Percentiles rank a stretch among this genome's conserved stretches.
Evolutionary conservation across 2,329 filamentous ascomycete genomes (phyloP).

Genomic region (Hypoxylon sp.): DNA sequence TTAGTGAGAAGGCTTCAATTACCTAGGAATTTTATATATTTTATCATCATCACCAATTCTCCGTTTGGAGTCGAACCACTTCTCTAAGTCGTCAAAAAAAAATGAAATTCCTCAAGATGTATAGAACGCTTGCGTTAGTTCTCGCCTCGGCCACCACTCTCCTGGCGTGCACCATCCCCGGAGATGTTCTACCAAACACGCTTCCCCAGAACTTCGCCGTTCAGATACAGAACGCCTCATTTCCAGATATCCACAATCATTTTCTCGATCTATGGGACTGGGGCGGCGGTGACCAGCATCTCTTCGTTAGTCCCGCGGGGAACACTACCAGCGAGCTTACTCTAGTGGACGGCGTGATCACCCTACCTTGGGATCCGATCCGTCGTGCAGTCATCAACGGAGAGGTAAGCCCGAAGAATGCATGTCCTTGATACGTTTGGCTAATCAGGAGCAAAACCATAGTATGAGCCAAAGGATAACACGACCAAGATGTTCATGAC

Average conservation of each 20-base stretch:
- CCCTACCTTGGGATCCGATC: conserved; percentile 49
- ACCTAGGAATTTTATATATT: too few relatives aligned
- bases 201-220: conserved; percentile 56
- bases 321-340: conserved; percentile 56
- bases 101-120: conserved; percentile 16
- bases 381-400: conserved; percentile 61
- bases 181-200: conserved; percentile 51
- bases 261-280: conserved; percentile 58
- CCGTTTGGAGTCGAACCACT: not conserved
- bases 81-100: not conserved
- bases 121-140: conserved; percentile 12
- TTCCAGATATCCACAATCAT: conserved; percentile 57
- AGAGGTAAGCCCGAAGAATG: conserved; percentile 55
- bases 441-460: not conserved
- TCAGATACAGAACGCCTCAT: conserved; percentile 57
- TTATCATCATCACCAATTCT: too few relatives aligned
- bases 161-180: conserved; percentile 54
- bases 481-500: conserved; percentile 66
- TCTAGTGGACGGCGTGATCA: conserved; percentile 59
- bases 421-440: not conserved
- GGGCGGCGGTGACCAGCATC: conserved; percentile 59
- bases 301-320: conserved; percentile 58
- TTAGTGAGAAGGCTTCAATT: not conserved
- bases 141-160: conserved; percentile 39
- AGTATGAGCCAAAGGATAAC: conserved; percentile 61